Conservation (phyloP, 805 yeast species). For the Dipodascopsis tothii region DNA sequence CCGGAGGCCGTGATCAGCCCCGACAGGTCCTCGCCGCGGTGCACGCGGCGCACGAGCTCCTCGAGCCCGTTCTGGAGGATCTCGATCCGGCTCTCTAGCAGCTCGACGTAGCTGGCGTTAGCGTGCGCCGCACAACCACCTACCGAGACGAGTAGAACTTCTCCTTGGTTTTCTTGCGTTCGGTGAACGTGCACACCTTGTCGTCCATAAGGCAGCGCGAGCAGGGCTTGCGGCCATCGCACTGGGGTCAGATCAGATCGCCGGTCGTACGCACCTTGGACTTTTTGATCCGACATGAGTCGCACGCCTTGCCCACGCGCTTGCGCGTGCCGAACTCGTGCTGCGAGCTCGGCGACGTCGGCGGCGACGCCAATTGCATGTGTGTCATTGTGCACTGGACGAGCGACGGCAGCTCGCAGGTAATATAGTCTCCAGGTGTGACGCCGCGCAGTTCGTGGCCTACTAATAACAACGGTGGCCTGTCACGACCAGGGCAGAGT, state of each 20-base stretch:
- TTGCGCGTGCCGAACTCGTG: slow-evolving; percentile 21
- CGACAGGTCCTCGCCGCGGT: slow-evolving; percentile 20
- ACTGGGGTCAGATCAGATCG: slow-evolving; percentile 16
- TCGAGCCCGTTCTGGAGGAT: slow-evolving; percentile 33
- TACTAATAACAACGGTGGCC: too few relatives aligned
- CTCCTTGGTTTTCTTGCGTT: slow-evolving; percentile 46
- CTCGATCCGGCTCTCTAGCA: slow-evolving; percentile 52
- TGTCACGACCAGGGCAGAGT: too few relatives aligned
- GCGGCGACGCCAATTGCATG: background rate
- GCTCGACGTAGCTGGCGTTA: slow-evolving; percentile 43
- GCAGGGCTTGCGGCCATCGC: slow-evolving; percentile 45
- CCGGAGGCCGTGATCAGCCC: slow-evolving; percentile 20
- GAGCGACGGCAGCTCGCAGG: too few relatives aligned
- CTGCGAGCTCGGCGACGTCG: background rate
- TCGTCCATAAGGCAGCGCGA: slow-evolving; percentile 47
- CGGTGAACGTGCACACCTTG: slow-evolving; percentile 51
- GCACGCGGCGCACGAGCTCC: slow-evolving; percentile 22
- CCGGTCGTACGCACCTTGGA: slow-evolving; percentile 28
- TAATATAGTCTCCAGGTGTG: too few relatives aligned
- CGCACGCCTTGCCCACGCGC: slow-evolving; percentile 47
- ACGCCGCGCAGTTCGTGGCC: too few relatives aligned
- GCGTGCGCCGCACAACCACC: background rate
- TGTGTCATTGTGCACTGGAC: background rate
- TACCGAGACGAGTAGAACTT: slow-evolving; percentile 48
- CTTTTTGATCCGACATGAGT: slow-evolving; percentile 43